Conservation (phyloP, 371 early-diverging fungal genomes). For the Mortierella sp. region DNA sequence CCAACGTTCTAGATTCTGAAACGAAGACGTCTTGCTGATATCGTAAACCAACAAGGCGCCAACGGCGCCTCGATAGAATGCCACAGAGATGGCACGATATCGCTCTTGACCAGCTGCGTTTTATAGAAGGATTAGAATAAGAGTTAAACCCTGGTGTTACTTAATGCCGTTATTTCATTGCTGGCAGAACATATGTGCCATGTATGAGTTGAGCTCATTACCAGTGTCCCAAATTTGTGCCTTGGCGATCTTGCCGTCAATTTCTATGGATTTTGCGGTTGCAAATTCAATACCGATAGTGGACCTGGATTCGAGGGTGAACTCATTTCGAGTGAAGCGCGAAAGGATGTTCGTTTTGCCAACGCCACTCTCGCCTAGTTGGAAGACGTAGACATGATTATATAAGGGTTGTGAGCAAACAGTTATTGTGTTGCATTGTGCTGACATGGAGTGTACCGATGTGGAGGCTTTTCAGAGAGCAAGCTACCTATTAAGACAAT, state of each 20-base stretch:
- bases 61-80: constrained; percentile 83
- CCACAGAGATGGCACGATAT: constrained; percentile 82
- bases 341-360: constrained; percentile 63
- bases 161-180: neutral
- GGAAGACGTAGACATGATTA: neutral
- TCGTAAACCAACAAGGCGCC: constrained; percentile 65
- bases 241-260: constrained; percentile 67
- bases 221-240: constrained; percentile 93
- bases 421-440: no score
- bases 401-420: neutral
- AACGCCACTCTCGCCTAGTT: constrained; percentile 59
- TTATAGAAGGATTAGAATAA: neutral
- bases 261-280: constrained; percentile 60
- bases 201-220: neutral
- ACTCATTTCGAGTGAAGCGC: constrained; percentile 58
- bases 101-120: constrained; percentile 75
- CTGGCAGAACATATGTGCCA: neutral
- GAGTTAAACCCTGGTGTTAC: neutral
- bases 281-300: constrained; percentile 66
- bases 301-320: constrained; percentile 45
- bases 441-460: no score
- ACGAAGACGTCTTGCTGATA: constrained; percentile 59
- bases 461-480: neutral
- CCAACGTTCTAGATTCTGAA: constrained; percentile 70
- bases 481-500: constrained; percentile 57